Conservation (phyloP, 1,139 yeast species). For the Blastobotrys aristatus region DNA sequence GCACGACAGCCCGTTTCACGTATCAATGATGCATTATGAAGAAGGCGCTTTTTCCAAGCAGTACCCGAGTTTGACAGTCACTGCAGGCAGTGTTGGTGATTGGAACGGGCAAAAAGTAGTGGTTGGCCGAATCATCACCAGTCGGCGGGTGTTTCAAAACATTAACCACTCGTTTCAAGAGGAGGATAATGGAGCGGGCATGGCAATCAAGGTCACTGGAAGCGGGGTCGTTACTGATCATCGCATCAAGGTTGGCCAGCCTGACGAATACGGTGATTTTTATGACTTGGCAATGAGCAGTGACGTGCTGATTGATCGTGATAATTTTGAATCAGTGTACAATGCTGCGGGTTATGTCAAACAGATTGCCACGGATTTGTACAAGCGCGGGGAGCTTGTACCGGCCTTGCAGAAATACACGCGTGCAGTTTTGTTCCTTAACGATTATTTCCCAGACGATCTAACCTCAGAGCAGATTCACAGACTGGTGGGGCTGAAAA, state of each 20-base stretch:
- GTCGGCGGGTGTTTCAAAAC: constrained; percentile 69
- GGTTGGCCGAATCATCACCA: constrained; percentile 79
- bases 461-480: constrained; percentile 41
- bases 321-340: constrained; percentile 58
- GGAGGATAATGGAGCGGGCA: not conserved
- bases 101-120: constrained; percentile 26
- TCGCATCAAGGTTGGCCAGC: constrained; percentile 35
- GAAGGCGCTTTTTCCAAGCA: not conserved
- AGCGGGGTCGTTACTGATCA: constrained; percentile 70
- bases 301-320: constrained; percentile 58
- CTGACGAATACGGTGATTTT: constrained; percentile 78
- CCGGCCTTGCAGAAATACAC: constrained; percentile 59
- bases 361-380: constrained; percentile 68
- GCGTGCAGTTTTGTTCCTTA: constrained; percentile 63
- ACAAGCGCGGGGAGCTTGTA: constrained; percentile 57
- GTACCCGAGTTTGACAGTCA: not conserved
- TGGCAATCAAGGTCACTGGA: not conserved
- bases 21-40: not conserved
- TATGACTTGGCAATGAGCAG: constrained; percentile 76
- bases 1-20: not conserved
- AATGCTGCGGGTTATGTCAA: constrained; percentile 64
- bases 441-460: constrained; percentile 61
- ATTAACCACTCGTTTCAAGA: constrained; percentile 53
- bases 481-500: constrained; percentile 46
- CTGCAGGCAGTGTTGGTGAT: not conserved